phyloP scores from a whole-genome alignment of 2,329 filamentous ascomycete genomes.

The Stemphylium lycopersici region DNA sequence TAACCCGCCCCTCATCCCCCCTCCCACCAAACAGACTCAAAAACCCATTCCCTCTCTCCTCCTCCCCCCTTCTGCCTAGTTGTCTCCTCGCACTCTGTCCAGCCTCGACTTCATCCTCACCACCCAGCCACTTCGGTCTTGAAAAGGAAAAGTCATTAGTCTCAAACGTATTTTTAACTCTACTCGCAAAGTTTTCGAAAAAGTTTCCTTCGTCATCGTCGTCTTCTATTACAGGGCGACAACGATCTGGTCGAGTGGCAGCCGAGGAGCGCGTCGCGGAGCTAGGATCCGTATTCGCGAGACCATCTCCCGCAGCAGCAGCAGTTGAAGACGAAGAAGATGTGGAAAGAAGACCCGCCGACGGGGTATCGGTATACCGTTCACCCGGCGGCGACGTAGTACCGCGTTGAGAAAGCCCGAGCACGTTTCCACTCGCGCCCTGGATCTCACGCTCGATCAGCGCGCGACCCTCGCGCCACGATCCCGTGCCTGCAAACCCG shows the following conservation, averaged over 20 bases:
- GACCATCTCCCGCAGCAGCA: neutral
- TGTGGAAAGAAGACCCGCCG: neutral
- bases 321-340: too few relatives aligned
- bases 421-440: conserved; percentile 48
- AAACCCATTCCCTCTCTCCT: conserved; percentile 27
- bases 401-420: conserved; percentile 36
- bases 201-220: conserved; percentile 78
- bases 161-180: conserved; percentile 92
- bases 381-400: conserved; percentile 23
- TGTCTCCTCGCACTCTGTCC: conserved; percentile 10
- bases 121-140: conserved; percentile 81
- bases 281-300: conserved; percentile 18
- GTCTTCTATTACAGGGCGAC: conserved; percentile 52
- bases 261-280: conserved; percentile 5
- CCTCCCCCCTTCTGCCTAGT: conserved; percentile 4
- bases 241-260: conserved; percentile 14
- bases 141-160: conserved; percentile 61
- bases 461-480: conserved; percentile 89
- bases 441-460: conserved; percentile 82
- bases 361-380: conserved; percentile 32
- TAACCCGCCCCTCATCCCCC: conserved; percentile 41
- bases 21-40: conserved; percentile 44
- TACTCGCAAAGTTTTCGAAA: conserved; percentile 80
- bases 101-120: conserved; percentile 49
- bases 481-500: conserved; percentile 72